Percentiles rank a stretch among this genome's conserved stretches.
These are phyloP conservation scores for Nyssa sinensis DNA, from an alignment of 148 eudicot genomes.

Conservation along the genomic window DNA sequence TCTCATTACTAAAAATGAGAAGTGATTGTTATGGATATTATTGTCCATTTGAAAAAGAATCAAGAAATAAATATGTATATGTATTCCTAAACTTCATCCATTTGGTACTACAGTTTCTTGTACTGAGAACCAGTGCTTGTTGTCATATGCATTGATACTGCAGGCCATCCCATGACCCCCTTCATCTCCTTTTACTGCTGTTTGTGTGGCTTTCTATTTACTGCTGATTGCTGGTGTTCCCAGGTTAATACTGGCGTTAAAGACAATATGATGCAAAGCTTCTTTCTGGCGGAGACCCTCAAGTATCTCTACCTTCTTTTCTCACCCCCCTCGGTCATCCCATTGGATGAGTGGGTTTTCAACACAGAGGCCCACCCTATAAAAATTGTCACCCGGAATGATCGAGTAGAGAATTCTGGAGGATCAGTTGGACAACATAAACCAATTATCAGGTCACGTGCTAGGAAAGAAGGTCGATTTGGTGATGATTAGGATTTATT, in stretches of 20 bases:
- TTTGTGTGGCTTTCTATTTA: not conserved
- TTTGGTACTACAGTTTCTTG: too few relatives aligned
- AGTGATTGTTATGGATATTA: too few relatives aligned
- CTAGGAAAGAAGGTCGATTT: constrained; percentile 73
- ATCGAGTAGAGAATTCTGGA: constrained; percentile 21
- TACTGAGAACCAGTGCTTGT: not conserved
- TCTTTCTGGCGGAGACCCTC: constrained; percentile 86
- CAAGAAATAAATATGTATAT: too few relatives aligned
- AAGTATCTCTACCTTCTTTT: constrained; percentile 82
- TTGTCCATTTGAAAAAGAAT: too few relatives aligned
- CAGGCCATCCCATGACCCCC: too few relatives aligned
- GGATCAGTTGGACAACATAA: constrained; percentile 30
- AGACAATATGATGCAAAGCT: constrained; percentile 96
- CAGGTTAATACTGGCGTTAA: constrained; percentile 83
- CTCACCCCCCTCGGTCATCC: constrained; percentile 73
- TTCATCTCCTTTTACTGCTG: not conserved
- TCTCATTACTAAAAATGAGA: too few relatives aligned
- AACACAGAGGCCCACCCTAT: constrained; percentile 93
- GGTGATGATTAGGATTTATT: constrained; percentile 13
- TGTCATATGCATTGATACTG: not conserved
- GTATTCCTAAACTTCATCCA: too few relatives aligned
- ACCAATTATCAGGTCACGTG: constrained; percentile 45
- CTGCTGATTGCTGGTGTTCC: constrained; percentile 12
- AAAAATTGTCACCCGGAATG: constrained; percentile 53
- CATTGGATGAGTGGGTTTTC: constrained; percentile 85